Percentiles rank a stretch among this genome's conserved stretches.
phyloP scores from a whole-genome alignment of 2,329 filamentous ascomycete species.

The Rhynchosporium secalis region DNA sequence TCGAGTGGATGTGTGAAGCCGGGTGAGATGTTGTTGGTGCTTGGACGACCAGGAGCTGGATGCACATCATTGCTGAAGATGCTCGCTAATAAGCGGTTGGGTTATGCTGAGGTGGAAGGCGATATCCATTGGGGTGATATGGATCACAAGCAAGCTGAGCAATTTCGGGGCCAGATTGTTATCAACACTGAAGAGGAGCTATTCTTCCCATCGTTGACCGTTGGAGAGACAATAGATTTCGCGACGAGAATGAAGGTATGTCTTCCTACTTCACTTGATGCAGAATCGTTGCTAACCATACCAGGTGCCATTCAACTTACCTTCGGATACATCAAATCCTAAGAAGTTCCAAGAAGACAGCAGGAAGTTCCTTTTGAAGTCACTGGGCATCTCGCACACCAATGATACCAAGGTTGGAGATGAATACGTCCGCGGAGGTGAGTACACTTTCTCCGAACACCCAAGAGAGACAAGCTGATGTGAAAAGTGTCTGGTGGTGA shows the following conservation, averaged over 20 bases:
- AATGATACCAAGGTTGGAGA: conserved; percentile 56
- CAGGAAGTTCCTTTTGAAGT: conserved; percentile 36
- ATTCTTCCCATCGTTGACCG: conserved; percentile 52
- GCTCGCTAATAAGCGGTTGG: conserved; percentile 62
- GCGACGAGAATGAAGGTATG: conserved; percentile 54
- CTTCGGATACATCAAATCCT: conserved; percentile 44
- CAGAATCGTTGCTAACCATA: background rate
- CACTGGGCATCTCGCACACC: conserved; percentile 54
- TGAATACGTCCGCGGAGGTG: conserved; percentile 56
- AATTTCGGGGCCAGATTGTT: conserved; percentile 57
- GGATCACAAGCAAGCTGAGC: conserved; percentile 43
- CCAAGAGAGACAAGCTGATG: background rate
- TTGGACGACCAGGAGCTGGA: conserved; percentile 67
- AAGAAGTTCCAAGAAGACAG: conserved; percentile 48
- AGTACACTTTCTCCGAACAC: background rate
- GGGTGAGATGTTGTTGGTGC: conserved; percentile 70
- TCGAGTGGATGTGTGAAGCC: conserved; percentile 69
- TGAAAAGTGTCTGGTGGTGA: conserved; percentile 57
- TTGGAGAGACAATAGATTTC: conserved; percentile 54
- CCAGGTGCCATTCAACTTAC: conserved; percentile 42
- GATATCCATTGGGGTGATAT: conserved; percentile 57
- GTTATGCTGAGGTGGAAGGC: conserved; percentile 58
- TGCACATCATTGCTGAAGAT: conserved; percentile 72
- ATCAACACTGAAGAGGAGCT: conserved; percentile 55
- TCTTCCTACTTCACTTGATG: background rate